Evolutionary conservation across 2,329 filamentous ascomycete species (phyloP).

Genomic region (Sarocladium brachiariae): DNA sequence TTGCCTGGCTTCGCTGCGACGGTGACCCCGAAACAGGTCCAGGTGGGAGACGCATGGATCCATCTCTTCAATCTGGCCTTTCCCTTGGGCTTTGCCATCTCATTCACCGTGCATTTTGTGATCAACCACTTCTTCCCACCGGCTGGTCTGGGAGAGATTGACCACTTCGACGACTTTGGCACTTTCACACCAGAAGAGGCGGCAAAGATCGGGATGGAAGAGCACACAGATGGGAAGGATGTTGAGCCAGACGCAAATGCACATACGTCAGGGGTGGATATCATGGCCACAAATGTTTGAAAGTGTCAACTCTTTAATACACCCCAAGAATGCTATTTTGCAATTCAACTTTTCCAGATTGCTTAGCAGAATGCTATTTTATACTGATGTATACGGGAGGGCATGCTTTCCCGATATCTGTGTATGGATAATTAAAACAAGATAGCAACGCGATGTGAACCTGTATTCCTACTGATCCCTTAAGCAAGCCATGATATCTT

Average conservation of each 20-base stretch:
- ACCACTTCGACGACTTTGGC: not conserved
- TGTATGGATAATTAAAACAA: too few species aligned
- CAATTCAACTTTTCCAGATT: too few species aligned
- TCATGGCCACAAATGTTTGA: not conserved
- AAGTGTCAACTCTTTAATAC: not conserved
- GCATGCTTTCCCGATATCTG: too few species aligned
- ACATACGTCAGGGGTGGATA: not conserved
- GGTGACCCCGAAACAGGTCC: conserved; percentile 19
- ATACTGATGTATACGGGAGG: too few species aligned
- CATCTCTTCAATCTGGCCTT: conserved; percentile 24
- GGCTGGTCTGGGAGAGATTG: not conserved
- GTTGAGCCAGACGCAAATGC: not conserved
- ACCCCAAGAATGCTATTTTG: too few species aligned
- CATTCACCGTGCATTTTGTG: conserved; percentile 14
- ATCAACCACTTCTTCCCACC: not conserved
- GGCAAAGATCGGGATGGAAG: not conserved
- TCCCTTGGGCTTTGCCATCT: conserved; percentile 22
- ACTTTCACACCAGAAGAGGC: conserved; percentile 1
- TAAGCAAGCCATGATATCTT: too few species aligned
- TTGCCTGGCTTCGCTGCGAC: conserved; percentile 17
- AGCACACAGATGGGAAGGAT: not conserved
- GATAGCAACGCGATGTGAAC: too few species aligned
- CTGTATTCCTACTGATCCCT: too few species aligned
- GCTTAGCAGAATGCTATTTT: too few species aligned
- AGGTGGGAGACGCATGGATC: conserved; percentile 16